Conservation (phyloP, 495 filamentous ascomycete species). For the Pseudoneurospora amorphoporcata region DNA sequence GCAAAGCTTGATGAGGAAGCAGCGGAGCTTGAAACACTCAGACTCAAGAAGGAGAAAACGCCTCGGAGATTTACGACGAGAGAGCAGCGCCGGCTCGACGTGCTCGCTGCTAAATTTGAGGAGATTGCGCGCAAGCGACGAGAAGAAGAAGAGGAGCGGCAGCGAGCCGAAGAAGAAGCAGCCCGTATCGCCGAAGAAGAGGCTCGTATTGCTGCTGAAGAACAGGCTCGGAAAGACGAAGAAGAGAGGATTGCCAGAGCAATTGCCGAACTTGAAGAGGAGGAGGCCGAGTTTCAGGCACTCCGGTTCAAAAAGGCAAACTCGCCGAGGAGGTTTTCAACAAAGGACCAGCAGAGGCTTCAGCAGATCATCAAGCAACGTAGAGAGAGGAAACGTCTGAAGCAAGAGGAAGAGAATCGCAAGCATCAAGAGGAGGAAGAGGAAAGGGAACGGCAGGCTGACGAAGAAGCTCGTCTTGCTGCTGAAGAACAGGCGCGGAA, state of each 20-base stretch:
- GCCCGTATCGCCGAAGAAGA: conserved; percentile 4
- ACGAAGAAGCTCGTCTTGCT: conserved; percentile 21
- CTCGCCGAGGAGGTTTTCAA: conserved; percentile 1
- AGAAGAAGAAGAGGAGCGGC: conserved; percentile 14
- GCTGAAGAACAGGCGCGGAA: conserved; percentile 27
- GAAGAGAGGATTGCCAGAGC: conserved; percentile 1
- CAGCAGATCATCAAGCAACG: conserved; percentile 14
- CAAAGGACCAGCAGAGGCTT: conserved; percentile 1
- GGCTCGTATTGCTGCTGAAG: conserved; percentile 5
- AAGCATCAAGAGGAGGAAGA: conserved; percentile 23
- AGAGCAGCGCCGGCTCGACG: conserved; percentile 4
- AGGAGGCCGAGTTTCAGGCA: conserved; percentile 21
- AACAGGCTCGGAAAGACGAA: conserved; percentile 7
- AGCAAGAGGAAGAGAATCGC: conserved; percentile 22
- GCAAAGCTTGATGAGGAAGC: conserved; percentile 21
- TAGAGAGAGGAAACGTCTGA: conserved; percentile 2
- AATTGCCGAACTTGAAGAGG: conserved; percentile 13
- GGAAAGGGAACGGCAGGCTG: conserved; percentile 22
- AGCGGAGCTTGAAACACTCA: conserved; percentile 17
- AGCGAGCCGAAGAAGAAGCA: conserved; percentile 1
- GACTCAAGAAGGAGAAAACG: conserved; percentile 14
- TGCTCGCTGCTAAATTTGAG: conserved; percentile 10
- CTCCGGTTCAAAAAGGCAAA: conserved; percentile 17
- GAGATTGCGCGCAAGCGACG: conserved; percentile 8
- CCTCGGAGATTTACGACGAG: conserved; percentile 2